phyloP scores from a whole-genome alignment of 192 early-diverging fungal species.

The Backusella tarrabulga region DNA sequence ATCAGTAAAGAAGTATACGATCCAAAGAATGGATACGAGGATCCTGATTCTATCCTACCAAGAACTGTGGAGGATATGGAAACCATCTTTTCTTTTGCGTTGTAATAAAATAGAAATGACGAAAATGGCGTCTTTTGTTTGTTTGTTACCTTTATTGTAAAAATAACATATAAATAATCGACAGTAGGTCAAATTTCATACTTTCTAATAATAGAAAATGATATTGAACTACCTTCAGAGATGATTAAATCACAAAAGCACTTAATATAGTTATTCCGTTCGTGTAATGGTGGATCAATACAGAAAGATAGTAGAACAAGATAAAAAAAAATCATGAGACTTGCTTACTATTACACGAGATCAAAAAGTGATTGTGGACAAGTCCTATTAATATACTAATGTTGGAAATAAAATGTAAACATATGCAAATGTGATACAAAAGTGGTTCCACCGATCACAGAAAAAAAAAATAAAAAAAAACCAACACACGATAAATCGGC shows the following conservation, averaged over 20 bases:
- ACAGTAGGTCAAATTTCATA: neutral
- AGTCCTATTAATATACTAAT: neutral
- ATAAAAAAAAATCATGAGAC: neutral
- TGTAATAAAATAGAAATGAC: neutral
- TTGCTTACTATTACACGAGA: neutral
- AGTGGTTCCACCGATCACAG: no score
- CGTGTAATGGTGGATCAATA: no score
- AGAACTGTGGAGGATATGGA: constrained; percentile 75
- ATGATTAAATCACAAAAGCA: no score
- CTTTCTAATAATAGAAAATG: no score
- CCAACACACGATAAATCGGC: neutral
- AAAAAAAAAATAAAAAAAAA: no score
- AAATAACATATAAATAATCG: neutral
- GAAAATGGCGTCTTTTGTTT: neutral
- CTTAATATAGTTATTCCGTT: no score
- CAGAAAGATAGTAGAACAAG: neutral
- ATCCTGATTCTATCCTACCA: constrained; percentile 57
- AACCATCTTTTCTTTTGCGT: constrained; percentile 51
- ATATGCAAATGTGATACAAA: neutral
- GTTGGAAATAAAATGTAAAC: neutral
- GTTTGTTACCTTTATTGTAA: neutral
- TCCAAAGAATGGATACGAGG: constrained; percentile 60
- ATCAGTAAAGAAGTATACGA: constrained; percentile 56
- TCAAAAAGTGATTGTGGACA: neutral
- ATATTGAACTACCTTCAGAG: no score